A percentile compares a stretch with the other conserved stretches of the same genome.
Evolutionary conservation across 202 grass and related monocot genomes (phyloP).

Genomic region (Tripidium arundinaceum): DNA sequence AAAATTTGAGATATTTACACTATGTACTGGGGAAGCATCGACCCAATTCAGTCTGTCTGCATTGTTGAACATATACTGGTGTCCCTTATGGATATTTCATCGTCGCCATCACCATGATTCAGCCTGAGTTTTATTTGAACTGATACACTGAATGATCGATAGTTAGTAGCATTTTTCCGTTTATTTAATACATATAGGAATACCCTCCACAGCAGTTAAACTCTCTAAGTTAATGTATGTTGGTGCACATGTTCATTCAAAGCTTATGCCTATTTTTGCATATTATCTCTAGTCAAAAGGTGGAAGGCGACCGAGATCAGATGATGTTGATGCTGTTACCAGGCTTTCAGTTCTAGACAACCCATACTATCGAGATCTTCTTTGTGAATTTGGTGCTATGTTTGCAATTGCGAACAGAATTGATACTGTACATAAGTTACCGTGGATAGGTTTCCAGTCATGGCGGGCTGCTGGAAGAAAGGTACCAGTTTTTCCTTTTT

Average conservation of each 20-base stretch:
- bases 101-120: background rate
- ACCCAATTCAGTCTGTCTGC: background rate
- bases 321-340: slow-evolving; percentile 86
- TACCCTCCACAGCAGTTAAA: slow-evolving; percentile 5
- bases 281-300: slow-evolving; percentile 78
- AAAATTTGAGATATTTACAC: background rate
- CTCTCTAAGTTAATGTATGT: background rate
- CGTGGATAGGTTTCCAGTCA: slow-evolving; percentile 99
- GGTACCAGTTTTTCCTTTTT: slow-evolving; percentile 44
- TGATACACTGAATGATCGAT: background rate
- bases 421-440: slow-evolving; percentile 89
- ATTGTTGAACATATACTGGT: background rate
- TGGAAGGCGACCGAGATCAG: slow-evolving; percentile 67
- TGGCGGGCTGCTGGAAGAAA: slow-evolving; percentile 77
- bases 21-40: background rate
- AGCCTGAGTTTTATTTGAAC: background rate
- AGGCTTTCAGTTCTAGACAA: slow-evolving; percentile 76
- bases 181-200: background rate
- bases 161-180: background rate
- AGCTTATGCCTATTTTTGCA: slow-evolving; percentile 28
- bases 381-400: slow-evolving; percentile 92
- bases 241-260: slow-evolving; percentile 5
- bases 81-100: background rate
- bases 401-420: slow-evolving; percentile 82
- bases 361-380: slow-evolving; percentile 61